Evolutionary conservation across 2,329 filamentous ascomycete species (phyloP).

Genomic region (Epichloe uncinata): DNA sequence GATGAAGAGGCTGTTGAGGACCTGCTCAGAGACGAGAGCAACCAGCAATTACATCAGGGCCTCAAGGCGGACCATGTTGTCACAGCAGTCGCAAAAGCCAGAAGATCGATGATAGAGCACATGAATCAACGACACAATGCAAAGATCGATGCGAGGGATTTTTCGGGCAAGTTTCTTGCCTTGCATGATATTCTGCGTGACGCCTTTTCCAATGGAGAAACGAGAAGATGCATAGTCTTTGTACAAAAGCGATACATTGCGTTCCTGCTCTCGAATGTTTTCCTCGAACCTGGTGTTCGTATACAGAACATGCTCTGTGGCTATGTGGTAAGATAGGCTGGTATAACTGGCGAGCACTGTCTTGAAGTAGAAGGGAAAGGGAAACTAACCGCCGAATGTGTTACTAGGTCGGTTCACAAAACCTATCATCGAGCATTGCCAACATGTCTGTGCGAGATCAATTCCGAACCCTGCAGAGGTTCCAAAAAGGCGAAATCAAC

Average conservation of each 20-base stretch:
- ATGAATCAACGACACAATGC: background rate
- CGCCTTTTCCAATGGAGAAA: slow-evolving; percentile 47
- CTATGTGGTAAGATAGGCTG: slow-evolving; percentile 39
- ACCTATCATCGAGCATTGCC: slow-evolving; percentile 32
- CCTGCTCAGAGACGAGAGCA: background rate
- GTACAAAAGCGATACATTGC: slow-evolving; percentile 70
- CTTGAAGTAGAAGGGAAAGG: background rate
- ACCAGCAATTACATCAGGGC: background rate
- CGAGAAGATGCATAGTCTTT: slow-evolving; percentile 63
- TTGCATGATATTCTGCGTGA: slow-evolving; percentile 47
- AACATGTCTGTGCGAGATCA: slow-evolving; percentile 62
- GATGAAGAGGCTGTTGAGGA: background rate
- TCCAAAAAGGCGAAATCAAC: slow-evolving; percentile 45
- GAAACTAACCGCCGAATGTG: background rate
- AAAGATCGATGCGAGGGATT: slow-evolving; percentile 14
- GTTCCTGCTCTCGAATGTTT: slow-evolving; percentile 54
- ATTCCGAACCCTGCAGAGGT: slow-evolving; percentile 55
- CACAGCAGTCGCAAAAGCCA: background rate
- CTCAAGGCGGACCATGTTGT: background rate
- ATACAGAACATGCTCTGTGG: slow-evolving; percentile 46
- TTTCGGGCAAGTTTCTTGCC: slow-evolving; percentile 62
- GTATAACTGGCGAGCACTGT: background rate
- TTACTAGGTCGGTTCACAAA: slow-evolving; percentile 17
- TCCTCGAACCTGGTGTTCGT: slow-evolving; percentile 39
- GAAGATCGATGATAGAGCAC: background rate